Base-by-base conservation (phyloP, 1,284 basidiomycete species). In the Ceratobasidium sp. region DNA sequence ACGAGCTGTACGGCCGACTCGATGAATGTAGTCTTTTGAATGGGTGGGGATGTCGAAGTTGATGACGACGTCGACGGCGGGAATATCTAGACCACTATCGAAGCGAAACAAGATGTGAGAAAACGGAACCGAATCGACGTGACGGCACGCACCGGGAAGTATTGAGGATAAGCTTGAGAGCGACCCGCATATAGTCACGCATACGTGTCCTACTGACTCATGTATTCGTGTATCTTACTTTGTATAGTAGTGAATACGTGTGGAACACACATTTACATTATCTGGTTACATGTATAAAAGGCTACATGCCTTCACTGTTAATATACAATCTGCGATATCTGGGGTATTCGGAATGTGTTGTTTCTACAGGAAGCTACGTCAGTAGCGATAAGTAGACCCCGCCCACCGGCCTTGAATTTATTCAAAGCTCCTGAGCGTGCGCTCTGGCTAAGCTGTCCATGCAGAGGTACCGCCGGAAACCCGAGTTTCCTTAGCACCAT, bases 1-100 rank as follows among this genome's bases (percentile, higher is more conserved):
- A 80, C 98, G 91, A 1, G 98, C 98, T 35, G 98, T 99, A 76
- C 98, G 90, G 44, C 98, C 98, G n/a, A 99, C 98, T 73, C 98
- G 90, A 81, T 99, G 98, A 73, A 99, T 98, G 81, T 99, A 99
- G 82, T 99, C 98, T 84, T 99, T 99, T 35, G 96, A 98, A 81
- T 99, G 94, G 6, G 95, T 94, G 0, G 98, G 98, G 75, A 98
- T 93, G 81, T 99, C 97, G 81, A 95, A 99, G 82, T 99, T 99
- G 83, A 99, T 94, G 67, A 99, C 97, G 47, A 96, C 85, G 79
- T 99, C 98, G 30, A 99, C 98, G 16, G 93, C 89, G 5, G 97
- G 96, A 74, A 99, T 98, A 83, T 99, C 98, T 38, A 99, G 85
- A 80, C 98, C 98, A 78, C 94, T 93, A 75, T 35, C 38, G 28